Base-by-base conservation (phyloP, 345 rosid species). In the Camelina laxa region DNA sequence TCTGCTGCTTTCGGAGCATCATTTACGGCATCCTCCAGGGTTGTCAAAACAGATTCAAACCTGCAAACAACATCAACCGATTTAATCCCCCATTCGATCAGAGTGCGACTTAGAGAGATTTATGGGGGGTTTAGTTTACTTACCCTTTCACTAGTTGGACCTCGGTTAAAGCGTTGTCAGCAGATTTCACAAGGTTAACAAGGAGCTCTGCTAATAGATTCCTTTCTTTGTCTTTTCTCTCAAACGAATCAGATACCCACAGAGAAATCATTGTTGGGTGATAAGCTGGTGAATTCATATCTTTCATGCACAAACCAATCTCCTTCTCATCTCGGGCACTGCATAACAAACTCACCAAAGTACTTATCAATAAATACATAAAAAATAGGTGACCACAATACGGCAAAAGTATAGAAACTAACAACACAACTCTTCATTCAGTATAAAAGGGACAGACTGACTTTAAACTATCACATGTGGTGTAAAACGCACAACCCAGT, bases 201-300 rank as follows among this genome's bases (percentile, higher is more conserved):
- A 92, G 96, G 51, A 96, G 99, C 85, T 85, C 71, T 10, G 95
- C 85, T 81, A 96, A 83, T 31, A 92, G 83, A 79, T 91, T 94
- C 62, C 97, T 84, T 73, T 96, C 99, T 77, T 77, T 68, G 78
- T 89, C 96, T 82, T 92, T 91, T 82, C 97, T 86, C 87, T 96
- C 99, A 62, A 96, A 96, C 10, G 97, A 96, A 86, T 96, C 98
- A 2, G 81, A 83, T 3, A 96, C 90, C 99, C 99, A 96, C 6
- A 88, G 84, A 61, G 95, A 89, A 79, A 96, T 78, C 98, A 92
- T 86, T 54, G 91, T 74, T 13, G 99, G 91, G 77, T 92, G 91
- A 77, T 85, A 96, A 77, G 85, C 80, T 14, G 89, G 86, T 2
- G 90, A 91, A 71, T 88, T 88, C 73, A 96, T 78, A 22, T 96